Percentiles rank a stretch among this genome's conserved stretches.
Conservation (phyloP, 495 filamentous ascomycete species). For the Xylaria grammica region DNA sequence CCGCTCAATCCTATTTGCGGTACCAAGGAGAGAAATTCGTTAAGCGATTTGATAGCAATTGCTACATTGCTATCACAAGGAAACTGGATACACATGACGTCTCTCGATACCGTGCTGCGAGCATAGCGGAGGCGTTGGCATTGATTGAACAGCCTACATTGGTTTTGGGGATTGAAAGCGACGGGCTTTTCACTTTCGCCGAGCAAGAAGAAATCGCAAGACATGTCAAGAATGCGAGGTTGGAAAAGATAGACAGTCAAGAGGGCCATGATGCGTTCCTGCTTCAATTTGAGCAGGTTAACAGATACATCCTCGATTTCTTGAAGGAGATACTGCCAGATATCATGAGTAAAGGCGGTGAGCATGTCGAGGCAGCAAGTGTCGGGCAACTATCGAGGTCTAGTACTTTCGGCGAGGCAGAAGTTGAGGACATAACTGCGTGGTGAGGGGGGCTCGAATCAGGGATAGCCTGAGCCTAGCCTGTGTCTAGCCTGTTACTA, state of each 20-base stretch:
- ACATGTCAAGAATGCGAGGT: conserved; percentile 74
- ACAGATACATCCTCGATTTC: conserved; percentile 83
- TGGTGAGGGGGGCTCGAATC: conserved; percentile 65
- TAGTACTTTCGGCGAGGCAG: conserved; percentile 91
- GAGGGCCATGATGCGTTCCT: conserved; percentile 98
- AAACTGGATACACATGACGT: conserved; percentile 99
- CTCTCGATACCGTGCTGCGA: conserved; percentile 69
- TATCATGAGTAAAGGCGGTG: conserved; percentile 72
- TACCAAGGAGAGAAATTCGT: conserved; percentile 98
- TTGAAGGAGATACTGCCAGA: conserved; percentile 81
- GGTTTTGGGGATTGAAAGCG: conserved; percentile 90
- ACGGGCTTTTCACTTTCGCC: conserved; percentile 94
- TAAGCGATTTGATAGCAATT: conserved; percentile 95
- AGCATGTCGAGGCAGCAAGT: conserved; percentile 47
- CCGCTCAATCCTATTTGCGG: conserved; percentile 95
- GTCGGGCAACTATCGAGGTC: conserved; percentile 68
- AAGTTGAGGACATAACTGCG: conserved; percentile 96
- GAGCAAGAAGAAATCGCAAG: conserved; percentile 92
- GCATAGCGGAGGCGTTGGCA: conserved; percentile 73
- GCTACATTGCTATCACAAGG: conserved; percentile 97
- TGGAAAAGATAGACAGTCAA: conserved; percentile 87
- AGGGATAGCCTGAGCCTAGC: neutral
- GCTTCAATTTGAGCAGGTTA: conserved; percentile 96
- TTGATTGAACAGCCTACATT: conserved; percentile 85
- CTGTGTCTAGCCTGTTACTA: neutral